These are phyloP conservation scores for Sextonia rubra DNA, from an alignment of 164 flowering plant genomes.

Conservation along the genomic window DNA sequence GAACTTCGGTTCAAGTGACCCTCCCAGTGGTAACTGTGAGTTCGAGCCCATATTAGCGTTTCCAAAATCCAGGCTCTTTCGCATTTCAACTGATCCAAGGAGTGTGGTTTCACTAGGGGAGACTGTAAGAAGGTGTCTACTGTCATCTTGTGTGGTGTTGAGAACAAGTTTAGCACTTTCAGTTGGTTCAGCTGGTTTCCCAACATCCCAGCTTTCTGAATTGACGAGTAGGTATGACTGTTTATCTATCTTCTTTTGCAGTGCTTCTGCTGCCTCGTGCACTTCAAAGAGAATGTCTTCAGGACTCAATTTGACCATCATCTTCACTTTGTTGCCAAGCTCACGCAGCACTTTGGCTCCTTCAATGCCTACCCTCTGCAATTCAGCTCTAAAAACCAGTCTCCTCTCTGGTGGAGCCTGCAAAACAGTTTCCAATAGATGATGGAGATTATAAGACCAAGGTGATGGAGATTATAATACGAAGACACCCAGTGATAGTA, in stretches of 20 bases:
- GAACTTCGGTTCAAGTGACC: constrained; percentile 30
- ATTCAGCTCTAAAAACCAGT: constrained; percentile 50
- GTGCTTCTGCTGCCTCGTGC: constrained; percentile 75
- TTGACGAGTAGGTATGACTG: constrained; percentile 75
- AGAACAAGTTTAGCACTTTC: constrained; percentile 26
- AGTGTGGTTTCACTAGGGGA: constrained; percentile 56
- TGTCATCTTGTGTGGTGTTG: constrained; percentile 20
- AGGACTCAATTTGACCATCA: constrained; percentile 59
- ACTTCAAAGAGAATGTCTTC: constrained; percentile 53
- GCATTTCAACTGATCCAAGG: constrained; percentile 26
- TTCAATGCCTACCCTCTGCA: constrained; percentile 65
- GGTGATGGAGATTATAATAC: no score
- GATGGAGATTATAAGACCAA: background rate
- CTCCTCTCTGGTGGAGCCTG: constrained; percentile 85
- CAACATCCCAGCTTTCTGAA: constrained; percentile 64
- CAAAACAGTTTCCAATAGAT: background rate
- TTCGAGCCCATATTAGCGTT: constrained; percentile 17
- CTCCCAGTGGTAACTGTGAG: constrained; percentile 19
- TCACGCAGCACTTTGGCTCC: constrained; percentile 82
- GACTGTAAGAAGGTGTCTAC: constrained; percentile 23
- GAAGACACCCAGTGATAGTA: no score
- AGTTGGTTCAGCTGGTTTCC: constrained; percentile 23
- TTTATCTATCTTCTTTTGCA: constrained; percentile 74
- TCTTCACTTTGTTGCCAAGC: constrained; percentile 67
- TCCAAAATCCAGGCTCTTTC: constrained; percentile 26